phyloP scores from a whole-genome alignment of 345 rosid species.

The Eucalyptus brandiana region DNA sequence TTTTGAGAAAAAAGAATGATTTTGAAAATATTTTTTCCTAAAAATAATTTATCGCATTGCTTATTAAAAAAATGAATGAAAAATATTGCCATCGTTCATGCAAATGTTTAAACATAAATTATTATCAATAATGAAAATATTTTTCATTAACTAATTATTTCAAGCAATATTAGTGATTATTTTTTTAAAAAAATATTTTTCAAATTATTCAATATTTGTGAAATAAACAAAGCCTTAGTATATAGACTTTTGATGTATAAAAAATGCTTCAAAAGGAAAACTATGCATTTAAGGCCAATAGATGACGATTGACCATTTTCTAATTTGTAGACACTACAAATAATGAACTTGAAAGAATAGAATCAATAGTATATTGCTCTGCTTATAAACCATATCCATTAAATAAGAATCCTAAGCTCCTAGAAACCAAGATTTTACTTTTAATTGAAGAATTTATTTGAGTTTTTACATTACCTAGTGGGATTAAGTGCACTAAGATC shows the following conservation, averaged over 20 bases:
- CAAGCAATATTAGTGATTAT: accelerated
- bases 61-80: background rate
- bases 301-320: background rate
- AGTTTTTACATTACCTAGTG: no score
- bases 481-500: background rate
- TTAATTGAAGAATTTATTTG: background rate
- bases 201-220: background rate
- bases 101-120: background rate
- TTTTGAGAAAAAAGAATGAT: background rate
- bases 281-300: background rate
- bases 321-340: background rate
- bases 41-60: background rate
- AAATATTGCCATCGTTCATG: background rate
- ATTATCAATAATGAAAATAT: background rate
- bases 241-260: no score
- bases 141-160: background rate
- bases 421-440: background rate
- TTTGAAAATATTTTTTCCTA: background rate
- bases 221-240: background rate
- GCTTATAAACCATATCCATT: background rate
- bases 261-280: background rate
- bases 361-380: background rate
- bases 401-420: background rate
- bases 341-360: background rate
- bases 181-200: background rate